A percentile compares a stretch with the other conserved stretches of the same genome.
phyloP scores from a whole-genome alignment of 441 rosid species.

The Erodium chrysanthum region DNA sequence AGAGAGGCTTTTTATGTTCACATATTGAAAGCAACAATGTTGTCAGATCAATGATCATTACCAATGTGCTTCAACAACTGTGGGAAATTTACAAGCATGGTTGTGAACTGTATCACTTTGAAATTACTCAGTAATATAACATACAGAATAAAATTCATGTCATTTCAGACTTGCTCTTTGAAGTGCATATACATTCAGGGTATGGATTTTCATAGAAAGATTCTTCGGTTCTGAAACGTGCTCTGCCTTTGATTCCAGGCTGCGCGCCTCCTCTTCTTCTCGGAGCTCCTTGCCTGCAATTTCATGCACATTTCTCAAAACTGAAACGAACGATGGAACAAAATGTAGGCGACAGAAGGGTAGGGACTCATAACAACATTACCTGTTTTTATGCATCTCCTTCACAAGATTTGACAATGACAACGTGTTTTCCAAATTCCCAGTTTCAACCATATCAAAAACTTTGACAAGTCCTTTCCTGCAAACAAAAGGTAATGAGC shows the following conservation, averaged over 20 bases:
- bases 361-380: neutral
- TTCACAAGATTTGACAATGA: slow-evolving; percentile 39
- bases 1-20: too few species aligned
- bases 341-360: too few species aligned
- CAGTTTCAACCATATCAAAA: slow-evolving; percentile 56
- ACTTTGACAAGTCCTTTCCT: slow-evolving; percentile 70
- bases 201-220: slow-evolving; percentile 76
- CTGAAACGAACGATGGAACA: neutral
- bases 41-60: too few species aligned
- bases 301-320: neutral
- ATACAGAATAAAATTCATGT: neutral
- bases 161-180: slow-evolving; percentile 26
- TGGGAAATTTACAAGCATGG: too few species aligned
- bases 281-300: slow-evolving; percentile 72
- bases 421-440: slow-evolving; percentile 39
- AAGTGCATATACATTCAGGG: slow-evolving; percentile 70
- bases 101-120: too few species aligned
- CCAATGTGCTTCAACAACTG: too few species aligned
- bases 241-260: slow-evolving; percentile 65
- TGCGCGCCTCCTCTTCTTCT: slow-evolving; percentile 58
- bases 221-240: slow-evolving; percentile 68
- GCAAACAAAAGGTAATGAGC: slow-evolving; percentile 6
- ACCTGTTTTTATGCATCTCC: slow-evolving; percentile 67
- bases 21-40: too few species aligned
- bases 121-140: neutral